Conservation (phyloP, 2,329 filamentous ascomycete species). For the Graphilbum ipis-grandicollis region DNA sequence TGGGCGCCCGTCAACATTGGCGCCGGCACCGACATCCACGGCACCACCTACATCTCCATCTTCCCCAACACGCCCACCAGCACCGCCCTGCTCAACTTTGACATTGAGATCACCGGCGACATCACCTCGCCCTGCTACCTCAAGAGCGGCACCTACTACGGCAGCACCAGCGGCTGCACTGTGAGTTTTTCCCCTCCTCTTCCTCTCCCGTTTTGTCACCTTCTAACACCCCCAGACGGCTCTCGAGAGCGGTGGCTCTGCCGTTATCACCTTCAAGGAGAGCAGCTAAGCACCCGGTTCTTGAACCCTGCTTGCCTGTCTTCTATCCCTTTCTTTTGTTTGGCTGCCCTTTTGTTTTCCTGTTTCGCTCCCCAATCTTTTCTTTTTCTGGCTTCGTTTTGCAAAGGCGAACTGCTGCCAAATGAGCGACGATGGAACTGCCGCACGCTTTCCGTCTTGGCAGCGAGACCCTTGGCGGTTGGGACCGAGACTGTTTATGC, state of each 20-base stretch:
- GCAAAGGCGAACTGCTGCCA: no score
- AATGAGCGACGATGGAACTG: no score
- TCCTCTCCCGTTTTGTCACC: neutral
- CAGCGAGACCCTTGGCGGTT: no score
- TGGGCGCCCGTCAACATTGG: slow-evolving; percentile 78
- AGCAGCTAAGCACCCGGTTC: no score
- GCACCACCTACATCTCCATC: slow-evolving; percentile 63
- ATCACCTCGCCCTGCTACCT: slow-evolving; percentile 43
- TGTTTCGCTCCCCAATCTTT: no score
- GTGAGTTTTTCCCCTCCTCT: slow-evolving; percentile 37
- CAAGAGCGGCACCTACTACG: slow-evolving; percentile 42
- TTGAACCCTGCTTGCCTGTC: no score
- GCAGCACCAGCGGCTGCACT: slow-evolving; percentile 54
- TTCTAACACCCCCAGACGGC: slow-evolving; percentile 3
- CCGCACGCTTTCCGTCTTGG: no score
- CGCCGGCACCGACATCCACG: slow-evolving; percentile 48
- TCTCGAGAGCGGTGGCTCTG: slow-evolving; percentile 4
- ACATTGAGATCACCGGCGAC: slow-evolving; percentile 59
- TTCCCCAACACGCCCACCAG: slow-evolving; percentile 73
- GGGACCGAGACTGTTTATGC: no score
- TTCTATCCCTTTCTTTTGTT: no score
- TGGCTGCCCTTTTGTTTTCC: no score
- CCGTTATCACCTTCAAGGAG: slow-evolving; percentile 5
- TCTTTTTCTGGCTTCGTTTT: no score
- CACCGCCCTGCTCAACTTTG: slow-evolving; percentile 52